Evolutionary conservation across 768 basidiomycete species (phyloP).

Genomic region (Xerocomus brunneocitrinus): DNA sequence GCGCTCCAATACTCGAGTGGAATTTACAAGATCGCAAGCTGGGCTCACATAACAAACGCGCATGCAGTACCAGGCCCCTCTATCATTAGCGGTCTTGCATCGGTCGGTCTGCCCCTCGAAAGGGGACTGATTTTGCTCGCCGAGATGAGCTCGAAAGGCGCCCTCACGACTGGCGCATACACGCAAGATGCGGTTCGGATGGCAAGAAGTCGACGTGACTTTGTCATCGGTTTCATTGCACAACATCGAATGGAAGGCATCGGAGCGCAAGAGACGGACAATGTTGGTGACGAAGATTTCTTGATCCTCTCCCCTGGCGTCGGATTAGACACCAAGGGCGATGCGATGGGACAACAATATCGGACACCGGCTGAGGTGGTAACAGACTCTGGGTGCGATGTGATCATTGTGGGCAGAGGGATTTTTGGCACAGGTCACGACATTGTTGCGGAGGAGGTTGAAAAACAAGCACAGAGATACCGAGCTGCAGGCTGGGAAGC

Average conservation of each 20-base stretch:
- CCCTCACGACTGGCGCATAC: constrained; percentile 79
- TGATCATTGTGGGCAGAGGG: constrained; percentile 96
- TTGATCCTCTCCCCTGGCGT: constrained; percentile 92
- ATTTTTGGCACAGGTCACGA: constrained; percentile 68
- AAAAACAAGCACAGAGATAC: constrained; percentile 77
- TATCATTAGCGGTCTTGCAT: constrained; percentile 83
- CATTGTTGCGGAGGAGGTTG: constrained; percentile 37
- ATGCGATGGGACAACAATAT: constrained; percentile 93
- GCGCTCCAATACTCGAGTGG: constrained; percentile 91
- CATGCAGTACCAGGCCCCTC: constrained; percentile 96
- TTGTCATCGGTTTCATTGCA: constrained; percentile 96
- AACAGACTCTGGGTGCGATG: constrained; percentile 77
- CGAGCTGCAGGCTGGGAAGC: constrained; percentile 86
- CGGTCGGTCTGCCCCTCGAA: constrained; percentile 75
- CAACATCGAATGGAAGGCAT: constrained; percentile 77
- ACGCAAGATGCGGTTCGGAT: constrained; percentile 81
- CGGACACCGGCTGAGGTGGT: constrained; percentile 84
- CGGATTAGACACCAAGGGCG: constrained; percentile 72
- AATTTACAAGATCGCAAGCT: constrained; percentile 87
- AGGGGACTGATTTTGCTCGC: constrained; percentile 89
- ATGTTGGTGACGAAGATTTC: constrained; percentile 64
- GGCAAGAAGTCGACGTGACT: constrained; percentile 76
- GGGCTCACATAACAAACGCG: constrained; percentile 97
- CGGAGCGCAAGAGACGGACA: constrained; percentile 33
- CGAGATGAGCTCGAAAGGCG: constrained; percentile 93